Base-by-base conservation (phyloP, 2,329 filamentous ascomycete species). In the Ascochyta rabiei region DNA sequence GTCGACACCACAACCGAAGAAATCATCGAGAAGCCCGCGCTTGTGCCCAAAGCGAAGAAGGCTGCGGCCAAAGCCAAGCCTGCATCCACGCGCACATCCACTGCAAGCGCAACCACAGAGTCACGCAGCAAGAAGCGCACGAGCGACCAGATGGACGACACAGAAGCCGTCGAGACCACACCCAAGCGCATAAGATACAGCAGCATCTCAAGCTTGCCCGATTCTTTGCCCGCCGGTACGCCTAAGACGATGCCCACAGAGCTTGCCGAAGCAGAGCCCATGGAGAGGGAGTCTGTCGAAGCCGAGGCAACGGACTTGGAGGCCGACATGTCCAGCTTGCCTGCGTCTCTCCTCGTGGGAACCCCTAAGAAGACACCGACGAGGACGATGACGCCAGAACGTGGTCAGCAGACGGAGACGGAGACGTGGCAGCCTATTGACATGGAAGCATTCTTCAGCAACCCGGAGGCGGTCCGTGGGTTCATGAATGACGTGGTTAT, bases 391-490 rank as follows among this genome's bases (percentile, higher is more conserved):
- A 62, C 61, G 6, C 53, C 63, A 10, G 60, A 62, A 24, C 54
- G 54, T n/a, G 31, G 28, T 7, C 38, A 51, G 26, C 53, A 55
- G 19, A 42, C 31, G 5, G 43, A 55, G 19, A 42, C 31, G 5
- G 43, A 48, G 28, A 79, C 86, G 0, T 98, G 93, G 93, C 82
- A 81, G 4, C 80, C 89, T 0, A 81, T 89, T 2, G 90, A 96
- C 64, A 80, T 96, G 3, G 93, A 97, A 26, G 77, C 82, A 1
- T 79, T 95, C 1, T 87, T 95, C 50, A 51, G 60, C 16, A 66
- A 78, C 10, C 69, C 71, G 10, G 48, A 48, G 16, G 61, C 66
- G 4, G 24, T 60, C 1, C 48, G 57, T 12, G 57, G 59, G 7
- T 48, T 71, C n/a, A 59, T 72, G 43, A 67, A 68, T 23, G 63